Conservation (phyloP, 345 rosid species). For the Microcos paniculata region DNA sequence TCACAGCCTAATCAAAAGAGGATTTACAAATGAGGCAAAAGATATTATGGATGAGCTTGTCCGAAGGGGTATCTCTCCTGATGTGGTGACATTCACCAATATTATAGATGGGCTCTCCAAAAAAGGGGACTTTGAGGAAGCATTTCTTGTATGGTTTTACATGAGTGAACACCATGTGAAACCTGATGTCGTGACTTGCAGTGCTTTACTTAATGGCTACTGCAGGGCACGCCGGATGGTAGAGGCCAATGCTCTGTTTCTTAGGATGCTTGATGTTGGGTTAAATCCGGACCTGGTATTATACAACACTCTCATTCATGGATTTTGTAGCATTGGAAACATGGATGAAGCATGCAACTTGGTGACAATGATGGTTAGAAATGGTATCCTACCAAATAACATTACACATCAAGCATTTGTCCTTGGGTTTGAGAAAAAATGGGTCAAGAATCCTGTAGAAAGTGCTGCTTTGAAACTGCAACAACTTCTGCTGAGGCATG, state of each 20-base stretch:
- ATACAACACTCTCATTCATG: constrained; percentile 50
- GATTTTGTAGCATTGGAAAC: constrained; percentile 42
- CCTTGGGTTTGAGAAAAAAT: constrained; percentile 38
- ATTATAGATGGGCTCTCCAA: constrained; percentile 48
- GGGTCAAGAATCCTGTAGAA: constrained; percentile 26
- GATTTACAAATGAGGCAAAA: constrained; percentile 44
- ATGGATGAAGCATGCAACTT: constrained; percentile 39
- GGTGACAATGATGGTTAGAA: constrained; percentile 43
- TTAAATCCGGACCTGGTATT: constrained; percentile 43
- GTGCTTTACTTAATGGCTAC: constrained; percentile 50
- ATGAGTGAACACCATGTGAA: constrained; percentile 42
- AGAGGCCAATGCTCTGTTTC: constrained; percentile 40
- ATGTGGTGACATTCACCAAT: constrained; percentile 46
- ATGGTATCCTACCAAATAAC: constrained; percentile 40
- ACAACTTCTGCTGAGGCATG: constrained; percentile 27
- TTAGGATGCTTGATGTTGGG: constrained; percentile 44
- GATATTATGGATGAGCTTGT: constrained; percentile 42
- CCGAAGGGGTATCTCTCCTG: constrained; percentile 39
- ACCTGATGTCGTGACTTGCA: constrained; percentile 54
- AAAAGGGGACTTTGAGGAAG: constrained; percentile 46
- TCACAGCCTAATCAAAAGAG: constrained; percentile 45
- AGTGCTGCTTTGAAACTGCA: constrained; percentile 39
- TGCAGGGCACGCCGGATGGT: constrained; percentile 42
- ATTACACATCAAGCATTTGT: constrained; percentile 39
- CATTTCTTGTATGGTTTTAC: constrained; percentile 45